Base-by-base conservation (phyloP, 129 eudicot species). In the Heracleum sosnowskyi region DNA sequence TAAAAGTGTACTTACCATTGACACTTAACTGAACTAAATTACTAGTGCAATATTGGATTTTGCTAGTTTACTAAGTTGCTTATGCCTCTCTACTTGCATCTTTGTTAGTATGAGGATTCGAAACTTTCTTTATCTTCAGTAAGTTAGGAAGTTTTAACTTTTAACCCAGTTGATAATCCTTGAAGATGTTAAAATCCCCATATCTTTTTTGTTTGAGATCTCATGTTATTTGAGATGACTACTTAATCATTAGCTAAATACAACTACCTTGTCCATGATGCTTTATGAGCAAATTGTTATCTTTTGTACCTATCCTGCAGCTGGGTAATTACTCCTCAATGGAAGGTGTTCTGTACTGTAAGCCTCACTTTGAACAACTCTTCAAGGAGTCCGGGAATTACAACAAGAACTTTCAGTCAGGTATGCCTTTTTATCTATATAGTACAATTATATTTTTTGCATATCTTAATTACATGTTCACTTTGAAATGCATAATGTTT, bases 301-400 rank as follows among this genome's bases (percentile, higher is more conserved):
- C 49, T 24, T 49, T 62, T 82, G 64, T 83, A 76, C 17, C 73
- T 24, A 81, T 75, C 1, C 69, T 87, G 53, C 93, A 94, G 97
- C 85, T 94, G 86, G 87, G 97, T 87, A 94, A 80, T 79, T 94
- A 85, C 87, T 94, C 98, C 77, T 94, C 98, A 17, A 94, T 94
- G 97, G 98, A 94, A 83, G 98, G 98, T 13, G 98, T 91, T 63
- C 92, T 91, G 76, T 91, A 91, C 90, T 94, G 97, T 86, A 94
- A 94, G 88, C 97, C 98, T 83, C 98, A 94, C 89, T 94, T 88
- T 84, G 97, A 94, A 89, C 98, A 94, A 84, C 96, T 94, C 77
- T 94, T 86, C 84, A 94, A 94, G 90, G 96, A 94, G 83, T 77
- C 96, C 2, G 98, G 98, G 80, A 94, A 83, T 77, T 94, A 89